phyloP scores from a whole-genome alignment of 2,329 filamentous ascomycete species.

The Fusarium udum region DNA sequence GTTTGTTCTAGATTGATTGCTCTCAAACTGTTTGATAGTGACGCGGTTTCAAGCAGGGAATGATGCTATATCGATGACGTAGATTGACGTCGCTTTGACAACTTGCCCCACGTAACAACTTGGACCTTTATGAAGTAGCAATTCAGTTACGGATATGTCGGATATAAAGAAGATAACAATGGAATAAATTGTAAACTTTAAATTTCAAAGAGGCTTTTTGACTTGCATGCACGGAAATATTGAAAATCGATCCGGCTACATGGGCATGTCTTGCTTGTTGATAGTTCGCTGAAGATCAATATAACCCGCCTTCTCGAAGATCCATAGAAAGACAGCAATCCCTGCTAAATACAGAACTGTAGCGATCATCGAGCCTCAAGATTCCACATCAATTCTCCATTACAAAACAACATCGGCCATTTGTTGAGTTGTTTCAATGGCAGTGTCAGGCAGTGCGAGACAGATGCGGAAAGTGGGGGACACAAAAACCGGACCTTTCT shows the following conservation, averaged over 20 bases:
- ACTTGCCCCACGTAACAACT: conserved; percentile 7
- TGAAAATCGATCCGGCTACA: not conserved
- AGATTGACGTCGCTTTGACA: conserved; percentile 30
- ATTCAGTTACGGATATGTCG: not conserved
- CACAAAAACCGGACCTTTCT: conserved; percentile 8
- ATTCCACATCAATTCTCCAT: conserved; percentile 21
- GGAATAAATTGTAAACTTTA: not conserved
- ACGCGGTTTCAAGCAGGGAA: conserved; percentile 19
- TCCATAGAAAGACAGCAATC: not conserved
- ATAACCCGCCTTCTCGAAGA: not conserved
- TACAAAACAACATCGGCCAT: conserved; percentile 5
- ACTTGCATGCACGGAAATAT: not conserved
- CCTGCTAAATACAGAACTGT: not conserved
- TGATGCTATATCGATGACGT: conserved; percentile 31
- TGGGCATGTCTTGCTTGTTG: not conserved
- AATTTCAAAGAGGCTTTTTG: not conserved
- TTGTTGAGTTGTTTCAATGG: not conserved
- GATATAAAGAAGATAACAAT: not conserved
- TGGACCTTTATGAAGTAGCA: not conserved
- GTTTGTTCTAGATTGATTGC: not conserved
- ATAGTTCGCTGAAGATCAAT: not conserved
- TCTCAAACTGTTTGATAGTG: not conserved
- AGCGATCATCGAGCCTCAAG: conserved; percentile 14
- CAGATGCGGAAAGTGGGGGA: conserved; percentile 8
- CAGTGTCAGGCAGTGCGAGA: not conserved